A percentile compares a stretch with the other conserved stretches of the same genome.
phyloP scores from a whole-genome alignment of 2,329 filamentous ascomycete genomes.

The Chaetothyriales sp. region DNA sequence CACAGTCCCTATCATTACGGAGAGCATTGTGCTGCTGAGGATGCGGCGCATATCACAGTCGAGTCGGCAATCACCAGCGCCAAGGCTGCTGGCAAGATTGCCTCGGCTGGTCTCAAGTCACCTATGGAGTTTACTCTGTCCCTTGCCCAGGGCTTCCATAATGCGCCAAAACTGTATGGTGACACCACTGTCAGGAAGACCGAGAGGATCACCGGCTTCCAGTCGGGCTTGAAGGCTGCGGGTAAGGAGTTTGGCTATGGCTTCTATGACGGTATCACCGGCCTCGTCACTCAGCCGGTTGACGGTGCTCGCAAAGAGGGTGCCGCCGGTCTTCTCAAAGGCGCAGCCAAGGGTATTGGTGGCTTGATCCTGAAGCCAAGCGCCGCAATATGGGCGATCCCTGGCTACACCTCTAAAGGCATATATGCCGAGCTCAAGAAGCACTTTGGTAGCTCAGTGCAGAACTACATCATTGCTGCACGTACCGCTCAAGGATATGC shows the following conservation, averaged over 20 bases:
- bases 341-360: constrained; percentile 68
- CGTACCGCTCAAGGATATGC: constrained; percentile 60
- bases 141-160: constrained; percentile 50
- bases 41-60: constrained; percentile 26
- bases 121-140: constrained; percentile 76
- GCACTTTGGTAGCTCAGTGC: constrained; percentile 51
- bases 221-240: constrained; percentile 30
- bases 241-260: constrained; percentile 31
- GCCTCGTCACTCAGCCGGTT: constrained; percentile 40
- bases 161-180: constrained; percentile 37
- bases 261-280: constrained; percentile 30
- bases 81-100: constrained; percentile 55
- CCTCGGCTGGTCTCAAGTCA: constrained; percentile 58
- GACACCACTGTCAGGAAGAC: constrained; percentile 32
- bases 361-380: constrained; percentile 70
- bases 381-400: constrained; percentile 59
- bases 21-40: constrained; percentile 10
- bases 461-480: constrained; percentile 67
- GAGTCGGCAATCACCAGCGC: constrained; percentile 51
- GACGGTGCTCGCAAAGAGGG: constrained; percentile 54
- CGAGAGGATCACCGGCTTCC: constrained; percentile 29
- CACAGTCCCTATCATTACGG: constrained; percentile 4
- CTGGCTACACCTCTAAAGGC: constrained; percentile 71
- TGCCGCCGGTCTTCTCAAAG: constrained; percentile 54
- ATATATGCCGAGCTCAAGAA: constrained; percentile 64